These are phyloP conservation scores for Clarkia xantiana DNA, from an alignment of 345 rosid species.

Conservation along the genomic window DNA sequence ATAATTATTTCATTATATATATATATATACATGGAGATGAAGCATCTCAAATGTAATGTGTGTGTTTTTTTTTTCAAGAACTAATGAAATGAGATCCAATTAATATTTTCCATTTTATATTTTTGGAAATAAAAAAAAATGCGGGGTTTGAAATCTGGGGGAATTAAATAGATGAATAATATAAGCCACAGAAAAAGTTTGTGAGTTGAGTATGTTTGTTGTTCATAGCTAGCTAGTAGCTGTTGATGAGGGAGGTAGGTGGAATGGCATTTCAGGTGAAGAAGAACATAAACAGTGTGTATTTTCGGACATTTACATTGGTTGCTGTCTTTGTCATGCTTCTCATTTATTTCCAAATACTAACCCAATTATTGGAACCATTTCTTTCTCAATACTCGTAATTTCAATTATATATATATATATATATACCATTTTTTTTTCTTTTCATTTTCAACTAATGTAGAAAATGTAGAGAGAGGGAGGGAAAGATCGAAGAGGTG, in stretches of 20 bases:
- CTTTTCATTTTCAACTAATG: too few relatives aligned
- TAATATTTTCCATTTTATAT: not conserved
- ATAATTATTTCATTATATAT: not conserved
- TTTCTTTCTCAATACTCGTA: too few relatives aligned
- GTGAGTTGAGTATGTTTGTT: not conserved
- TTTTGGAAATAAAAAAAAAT: not conserved
- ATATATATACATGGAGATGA: not conserved
- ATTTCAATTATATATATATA: too few relatives aligned
- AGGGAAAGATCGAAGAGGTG: too few relatives aligned
- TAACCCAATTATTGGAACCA: not conserved
- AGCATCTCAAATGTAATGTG: not conserved
- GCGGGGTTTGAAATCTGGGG: too few relatives aligned
- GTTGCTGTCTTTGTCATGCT: conserved; percentile 5
- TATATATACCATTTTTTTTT: too few relatives aligned
- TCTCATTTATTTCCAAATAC: not conserved
- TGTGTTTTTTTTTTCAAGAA: not conserved
- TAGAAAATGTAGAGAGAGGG: too few relatives aligned
- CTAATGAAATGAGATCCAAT: not conserved
- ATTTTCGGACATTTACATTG: conserved; percentile 4
- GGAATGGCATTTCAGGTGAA: conserved; percentile 7
- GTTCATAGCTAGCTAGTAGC: not conserved
- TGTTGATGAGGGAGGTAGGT: conserved; percentile 1
- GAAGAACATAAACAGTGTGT: not conserved
- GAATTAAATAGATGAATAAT: too few relatives aligned
- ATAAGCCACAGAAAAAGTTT: too few relatives aligned